phyloP scores from a whole-genome alignment of 495 filamentous ascomycete species.

The Podospora didyma region DNA sequence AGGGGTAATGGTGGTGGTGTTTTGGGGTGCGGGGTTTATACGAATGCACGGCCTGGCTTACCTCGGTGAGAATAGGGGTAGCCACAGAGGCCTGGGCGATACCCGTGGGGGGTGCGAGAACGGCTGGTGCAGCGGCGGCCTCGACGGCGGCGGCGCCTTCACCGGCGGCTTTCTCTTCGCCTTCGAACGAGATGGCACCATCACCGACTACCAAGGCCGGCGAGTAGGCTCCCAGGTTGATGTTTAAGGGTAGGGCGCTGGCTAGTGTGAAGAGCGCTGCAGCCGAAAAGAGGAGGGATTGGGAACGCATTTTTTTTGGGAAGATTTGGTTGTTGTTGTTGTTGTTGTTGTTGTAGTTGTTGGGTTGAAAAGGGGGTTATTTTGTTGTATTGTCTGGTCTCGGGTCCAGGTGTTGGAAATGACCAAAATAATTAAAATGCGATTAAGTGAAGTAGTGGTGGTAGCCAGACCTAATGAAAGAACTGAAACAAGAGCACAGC shows the following conservation, averaged over 20 bases:
- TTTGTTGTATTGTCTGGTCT: too few relatives aligned
- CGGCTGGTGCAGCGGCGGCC: not conserved
- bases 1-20: not conserved
- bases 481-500: not conserved
- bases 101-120: not conserved
- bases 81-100: not conserved
- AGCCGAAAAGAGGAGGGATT: constrained; percentile 13
- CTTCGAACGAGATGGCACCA: constrained; percentile 51
- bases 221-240: constrained; percentile 57
- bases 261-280: constrained; percentile 10
- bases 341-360: not conserved
- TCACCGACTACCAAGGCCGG: constrained; percentile 57
- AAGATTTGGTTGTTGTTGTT: not conserved
- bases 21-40: not conserved
- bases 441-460: not conserved
- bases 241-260: constrained; percentile 43
- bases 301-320: constrained; percentile 16
- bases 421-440: not conserved
- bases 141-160: constrained; percentile 11
- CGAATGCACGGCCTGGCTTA: not conserved
- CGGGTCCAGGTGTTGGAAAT: too few relatives aligned
- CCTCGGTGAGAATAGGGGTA: constrained; percentile 6
- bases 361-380: too few relatives aligned
- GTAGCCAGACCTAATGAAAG: not conserved
- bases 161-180: constrained; percentile 27